Evolutionary conservation across 148 eudicot genomes (phyloP).

Genomic region (Simmondsia chinensis): DNA sequence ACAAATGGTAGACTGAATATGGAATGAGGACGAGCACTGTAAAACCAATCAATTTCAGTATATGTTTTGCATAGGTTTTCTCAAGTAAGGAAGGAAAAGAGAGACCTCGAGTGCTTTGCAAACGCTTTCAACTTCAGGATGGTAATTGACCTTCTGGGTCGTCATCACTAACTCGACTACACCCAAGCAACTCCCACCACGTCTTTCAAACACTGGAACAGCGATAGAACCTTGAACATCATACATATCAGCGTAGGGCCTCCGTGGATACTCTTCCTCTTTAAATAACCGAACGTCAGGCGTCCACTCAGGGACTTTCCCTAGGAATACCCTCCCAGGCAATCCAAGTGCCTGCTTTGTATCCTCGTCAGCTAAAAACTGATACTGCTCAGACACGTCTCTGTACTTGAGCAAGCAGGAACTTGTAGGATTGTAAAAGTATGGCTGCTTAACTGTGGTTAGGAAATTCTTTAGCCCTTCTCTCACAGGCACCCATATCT

Average conservation of each 20-base stretch:
- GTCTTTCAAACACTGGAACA: constrained; percentile 66
- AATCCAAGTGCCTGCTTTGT: constrained; percentile 42
- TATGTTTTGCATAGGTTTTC: no score
- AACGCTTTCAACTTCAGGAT: constrained; percentile 55
- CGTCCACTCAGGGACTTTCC: constrained; percentile 64
- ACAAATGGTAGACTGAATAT: no score
- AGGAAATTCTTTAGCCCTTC: constrained; percentile 29
- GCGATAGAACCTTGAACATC: constrained; percentile 63
- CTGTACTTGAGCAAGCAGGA: constrained; percentile 18
- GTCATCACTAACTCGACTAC: constrained; percentile 68
- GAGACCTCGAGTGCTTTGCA: constrained; percentile 77
- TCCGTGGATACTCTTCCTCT: constrained; percentile 51
- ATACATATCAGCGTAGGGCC: constrained; percentile 28
- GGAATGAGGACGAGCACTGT: neutral
- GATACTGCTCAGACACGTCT: constrained; percentile 38
- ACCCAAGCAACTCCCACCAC: constrained; percentile 53
- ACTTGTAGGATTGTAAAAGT: constrained; percentile 20
- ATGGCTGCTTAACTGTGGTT: constrained; percentile 34
- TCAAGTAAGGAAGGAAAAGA: neutral
- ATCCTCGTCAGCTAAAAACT: constrained; percentile 53
- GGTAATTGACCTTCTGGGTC: constrained; percentile 40
- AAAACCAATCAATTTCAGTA: neutral
- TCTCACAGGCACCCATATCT: constrained; percentile 43
- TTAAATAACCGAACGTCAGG: constrained; percentile 61
- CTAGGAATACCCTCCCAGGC: constrained; percentile 64